phyloP scores from a whole-genome alignment of 2,329 filamentous ascomycete genomes.

The Teratosphaeriaceae sp. region DNA sequence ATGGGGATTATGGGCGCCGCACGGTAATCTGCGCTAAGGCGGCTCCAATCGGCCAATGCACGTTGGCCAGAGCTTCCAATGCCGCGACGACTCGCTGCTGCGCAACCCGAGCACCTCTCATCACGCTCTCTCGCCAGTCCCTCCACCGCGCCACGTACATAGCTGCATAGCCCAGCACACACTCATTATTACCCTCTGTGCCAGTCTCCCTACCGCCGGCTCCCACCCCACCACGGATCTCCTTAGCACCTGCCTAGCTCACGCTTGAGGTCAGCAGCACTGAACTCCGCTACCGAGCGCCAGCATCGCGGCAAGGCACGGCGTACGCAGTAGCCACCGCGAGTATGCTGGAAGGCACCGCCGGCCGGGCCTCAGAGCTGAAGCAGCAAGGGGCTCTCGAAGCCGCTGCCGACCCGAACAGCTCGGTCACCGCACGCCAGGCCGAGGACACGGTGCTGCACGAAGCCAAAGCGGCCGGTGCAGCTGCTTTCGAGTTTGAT shows the following conservation, averaged over 20 bases:
- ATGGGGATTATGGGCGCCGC: too few relatives aligned
- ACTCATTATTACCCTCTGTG: too few relatives aligned
- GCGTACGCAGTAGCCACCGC: conserved; percentile 17
- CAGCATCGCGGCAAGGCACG: too few relatives aligned
- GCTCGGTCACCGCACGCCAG: conserved; percentile 58
- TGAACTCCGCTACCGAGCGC: background rate
- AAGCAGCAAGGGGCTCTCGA: conserved; percentile 77
- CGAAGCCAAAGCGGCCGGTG: conserved; percentile 72
- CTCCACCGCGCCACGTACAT: background rate
- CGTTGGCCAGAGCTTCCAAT: too few relatives aligned
- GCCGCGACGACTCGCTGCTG: too few relatives aligned
- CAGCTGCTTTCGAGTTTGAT: conserved; percentile 77
- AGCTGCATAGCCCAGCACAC: background rate
- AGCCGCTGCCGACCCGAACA: conserved; percentile 66
- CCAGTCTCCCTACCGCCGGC: background rate
- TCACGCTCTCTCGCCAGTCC: background rate
- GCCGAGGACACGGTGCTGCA: conserved; percentile 68
- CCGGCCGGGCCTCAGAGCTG: conserved; percentile 50
- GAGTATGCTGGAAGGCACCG: conserved; percentile 25
- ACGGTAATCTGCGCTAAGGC: too few relatives aligned
- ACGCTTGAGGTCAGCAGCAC: too few relatives aligned
- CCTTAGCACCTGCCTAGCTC: too few relatives aligned
- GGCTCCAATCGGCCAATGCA: too few relatives aligned
- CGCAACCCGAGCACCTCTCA: background rate
- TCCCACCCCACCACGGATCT: background rate